A percentile compares a stretch with the other conserved stretches of the same genome.
These are phyloP conservation scores for Skeletonema potamos DNA, from an alignment of 108 stramenopile genomes.

Conservation along the genomic window DNA sequence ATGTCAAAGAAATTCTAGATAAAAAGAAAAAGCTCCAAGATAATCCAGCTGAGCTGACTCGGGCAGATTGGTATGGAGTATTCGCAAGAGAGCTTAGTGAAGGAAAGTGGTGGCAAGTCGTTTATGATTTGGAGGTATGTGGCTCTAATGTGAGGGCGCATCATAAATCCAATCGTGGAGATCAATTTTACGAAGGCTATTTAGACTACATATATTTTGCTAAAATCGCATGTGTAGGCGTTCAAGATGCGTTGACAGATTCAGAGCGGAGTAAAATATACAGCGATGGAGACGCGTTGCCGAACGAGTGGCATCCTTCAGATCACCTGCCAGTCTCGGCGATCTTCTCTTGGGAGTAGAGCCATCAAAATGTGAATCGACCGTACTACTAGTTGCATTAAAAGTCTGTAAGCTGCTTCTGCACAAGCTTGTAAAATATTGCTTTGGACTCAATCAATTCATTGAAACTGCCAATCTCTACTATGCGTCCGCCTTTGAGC, in stretches of 20 bases:
- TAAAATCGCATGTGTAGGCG: conserved; percentile 15
- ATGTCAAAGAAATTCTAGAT: conserved; percentile 41
- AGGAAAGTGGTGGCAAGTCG: conserved; percentile 65
- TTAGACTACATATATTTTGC: conserved; percentile 43
- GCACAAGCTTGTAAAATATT: conserved; percentile 33
- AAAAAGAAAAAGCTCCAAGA: conserved; percentile 6
- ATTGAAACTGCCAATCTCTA: conserved; percentile 79
- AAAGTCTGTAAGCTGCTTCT: conserved; percentile 29
- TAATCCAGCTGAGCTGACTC: conserved; percentile 30
- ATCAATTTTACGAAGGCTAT: conserved; percentile 57
- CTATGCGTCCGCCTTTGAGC: conserved; percentile 71
- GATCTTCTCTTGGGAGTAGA: conserved; percentile 50
- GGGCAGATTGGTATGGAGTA: conserved; percentile 48
- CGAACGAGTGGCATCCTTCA: conserved; percentile 82
- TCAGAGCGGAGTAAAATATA: conserved; percentile 18
- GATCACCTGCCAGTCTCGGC: conserved; percentile 89
- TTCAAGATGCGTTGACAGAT: conserved; percentile 36
- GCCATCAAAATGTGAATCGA: neutral
- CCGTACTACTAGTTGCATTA: neutral
- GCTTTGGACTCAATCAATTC: conserved; percentile 39
- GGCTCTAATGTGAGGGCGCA: conserved; percentile 43
- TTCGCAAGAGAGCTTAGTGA: conserved; percentile 56
- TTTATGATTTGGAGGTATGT: conserved; percentile 52
- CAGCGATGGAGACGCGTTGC: conserved; percentile 49
- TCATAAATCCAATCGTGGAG: conserved; percentile 22